Percentiles rank a stretch among this genome's conserved stretches.
Evolutionary conservation across 2,329 filamentous ascomycete genomes (phyloP).

Genomic region (Tolypocladium endophyticum): DNA sequence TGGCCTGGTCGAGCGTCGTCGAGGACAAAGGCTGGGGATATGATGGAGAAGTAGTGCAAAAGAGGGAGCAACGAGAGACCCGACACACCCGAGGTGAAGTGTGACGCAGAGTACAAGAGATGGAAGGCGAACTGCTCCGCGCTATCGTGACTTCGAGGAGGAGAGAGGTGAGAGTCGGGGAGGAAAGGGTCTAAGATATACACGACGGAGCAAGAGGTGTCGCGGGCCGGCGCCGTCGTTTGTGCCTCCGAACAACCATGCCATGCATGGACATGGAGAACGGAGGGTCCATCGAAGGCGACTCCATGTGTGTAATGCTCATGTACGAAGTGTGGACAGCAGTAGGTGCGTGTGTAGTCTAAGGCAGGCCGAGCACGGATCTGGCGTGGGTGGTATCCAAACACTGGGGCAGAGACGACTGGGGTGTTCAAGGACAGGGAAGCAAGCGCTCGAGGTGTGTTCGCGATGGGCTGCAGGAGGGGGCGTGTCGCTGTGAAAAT

Average conservation of each 20-base stretch:
- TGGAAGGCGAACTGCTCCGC: background rate
- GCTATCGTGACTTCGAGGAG: background rate
- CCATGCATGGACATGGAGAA: constrained; percentile 27
- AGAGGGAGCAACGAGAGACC: background rate
- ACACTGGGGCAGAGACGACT: constrained; percentile 2
- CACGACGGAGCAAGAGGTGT: background rate
- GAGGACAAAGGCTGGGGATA: background rate
- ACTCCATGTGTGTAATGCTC: constrained; percentile 9
- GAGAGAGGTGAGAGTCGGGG: background rate
- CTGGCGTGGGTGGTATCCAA: constrained; percentile 2
- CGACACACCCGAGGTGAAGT: background rate
- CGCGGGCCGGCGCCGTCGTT: constrained; percentile 6
- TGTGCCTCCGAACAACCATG: constrained; percentile 14
- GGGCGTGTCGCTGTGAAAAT: background rate
- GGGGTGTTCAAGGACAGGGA: background rate
- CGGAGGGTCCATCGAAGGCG: constrained; percentile 20
- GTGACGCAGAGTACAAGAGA: background rate
- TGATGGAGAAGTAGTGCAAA: background rate
- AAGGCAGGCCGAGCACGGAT: background rate
- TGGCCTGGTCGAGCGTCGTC: background rate
- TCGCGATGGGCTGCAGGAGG: constrained; percentile 1
- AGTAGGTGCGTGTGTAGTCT: constrained; percentile 1
- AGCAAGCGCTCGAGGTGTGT: background rate
- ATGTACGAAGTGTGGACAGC: constrained; percentile 5
- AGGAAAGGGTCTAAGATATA: background rate